Percentiles rank a stretch among this genome's conserved stretches.
Evolutionary conservation across 768 basidiomycete genomes (phyloP).

Genomic region (Candolleomyces eurysporus): DNA sequence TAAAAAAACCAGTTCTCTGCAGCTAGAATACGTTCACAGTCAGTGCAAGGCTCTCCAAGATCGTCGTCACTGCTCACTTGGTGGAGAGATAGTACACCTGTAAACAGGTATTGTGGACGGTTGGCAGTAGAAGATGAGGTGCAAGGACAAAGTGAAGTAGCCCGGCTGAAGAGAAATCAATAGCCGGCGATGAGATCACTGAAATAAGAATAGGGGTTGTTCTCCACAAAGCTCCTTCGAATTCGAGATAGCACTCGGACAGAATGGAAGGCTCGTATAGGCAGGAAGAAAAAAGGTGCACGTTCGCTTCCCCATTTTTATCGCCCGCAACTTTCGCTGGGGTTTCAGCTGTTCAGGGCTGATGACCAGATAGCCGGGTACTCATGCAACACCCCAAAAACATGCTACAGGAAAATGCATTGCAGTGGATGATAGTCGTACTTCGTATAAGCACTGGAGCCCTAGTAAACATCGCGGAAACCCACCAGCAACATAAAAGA

Average conservation of each 20-base stretch:
- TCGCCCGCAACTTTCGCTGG: no score
- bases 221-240: neutral
- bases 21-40: no score
- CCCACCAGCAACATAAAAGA: slow-evolving; percentile 11
- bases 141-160: neutral
- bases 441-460: neutral
- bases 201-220: neutral
- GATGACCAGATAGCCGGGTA: no score
- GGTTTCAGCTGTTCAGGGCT: no score
- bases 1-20: no score
- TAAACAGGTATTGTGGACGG: no score
- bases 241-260: neutral
- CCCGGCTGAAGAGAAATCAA: neutral
- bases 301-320: no score
- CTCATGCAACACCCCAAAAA: no score
- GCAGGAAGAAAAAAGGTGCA: no score
- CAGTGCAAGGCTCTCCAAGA: no score
- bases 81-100: no score
- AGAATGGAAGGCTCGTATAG: neutral
- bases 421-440: slow-evolving; percentile 4
- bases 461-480: slow-evolving; percentile 8
- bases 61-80: no score
- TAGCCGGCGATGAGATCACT: neutral
- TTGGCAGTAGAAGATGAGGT: neutral
- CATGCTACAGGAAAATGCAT: neutral